Evolutionary conservation across 441 rosid species (phyloP), one percentile per base, ranked within the genome.

Genomic region (Corymbia citriodora): DNA sequence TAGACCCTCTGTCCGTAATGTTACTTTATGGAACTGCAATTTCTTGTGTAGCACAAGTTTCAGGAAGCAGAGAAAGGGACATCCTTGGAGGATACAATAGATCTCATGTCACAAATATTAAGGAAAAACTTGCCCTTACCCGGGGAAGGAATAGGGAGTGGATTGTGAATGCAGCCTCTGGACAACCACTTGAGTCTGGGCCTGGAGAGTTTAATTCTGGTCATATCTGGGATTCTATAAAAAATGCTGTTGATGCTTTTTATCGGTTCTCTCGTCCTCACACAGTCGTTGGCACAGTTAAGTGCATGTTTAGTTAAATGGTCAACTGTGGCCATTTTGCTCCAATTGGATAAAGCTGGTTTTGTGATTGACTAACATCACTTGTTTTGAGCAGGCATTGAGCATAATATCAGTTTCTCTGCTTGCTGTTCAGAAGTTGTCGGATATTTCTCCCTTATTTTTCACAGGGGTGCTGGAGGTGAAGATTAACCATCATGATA

Each of bases 201-300:
- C 90, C 91, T n/a, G 97, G 87, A 90, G 92, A 92, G 87, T 91
- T 91, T 93, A 91, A 89, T 53, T 91, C 97, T 54, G 92, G 94
- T 88, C 92, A 79, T 91, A 45, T 88, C 87, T 86, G 55, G 54
- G 91, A 92, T 72, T 90, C 97, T 50, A 55, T 94, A 57, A 93
- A 89, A 93, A 94, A 92, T 90, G 95, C 93, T 3, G 55, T 95
- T 54, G 95, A 96, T 92, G 98, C 98, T 85, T 98, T 98, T 91
- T 97, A 96, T 94, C 93, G 99, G 92, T 98, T 98, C 92, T 97
- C 99, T 14, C 95, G 99, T 81, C 99, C 99, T 48, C 99, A 98
- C 88, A 98, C 99, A 3, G 96, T 98, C 92, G 95, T 96, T 33
- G 99, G 99, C 93, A 97, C 99, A 94, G 99, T 98, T 96, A 95